Evolutionary conservation across 1,284 basidiomycete genomes (phyloP).

Genomic region (Apiotrichum veenhuisii): DNA sequence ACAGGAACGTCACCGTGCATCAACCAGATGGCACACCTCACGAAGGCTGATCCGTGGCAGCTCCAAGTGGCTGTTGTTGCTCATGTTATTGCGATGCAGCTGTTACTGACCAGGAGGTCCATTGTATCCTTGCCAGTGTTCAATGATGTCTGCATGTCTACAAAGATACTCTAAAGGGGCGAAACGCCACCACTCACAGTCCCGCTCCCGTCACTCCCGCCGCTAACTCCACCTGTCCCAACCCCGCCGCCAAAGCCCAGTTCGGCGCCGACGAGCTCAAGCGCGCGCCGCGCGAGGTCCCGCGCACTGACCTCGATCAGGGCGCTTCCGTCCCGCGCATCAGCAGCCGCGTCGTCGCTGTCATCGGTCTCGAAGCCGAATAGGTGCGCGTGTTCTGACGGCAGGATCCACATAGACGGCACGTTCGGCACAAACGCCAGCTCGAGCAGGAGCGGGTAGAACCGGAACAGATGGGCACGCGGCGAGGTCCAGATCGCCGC

Average conservation of each 20-base stretch:
- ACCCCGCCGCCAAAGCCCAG: slow-evolving; percentile 21
- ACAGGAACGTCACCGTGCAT: too few species aligned
- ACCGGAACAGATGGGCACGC: slow-evolving; percentile 75
- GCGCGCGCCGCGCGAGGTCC: slow-evolving; percentile 62
- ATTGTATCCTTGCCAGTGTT: too few species aligned
- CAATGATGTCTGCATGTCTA: not conserved
- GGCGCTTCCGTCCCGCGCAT: slow-evolving; percentile 33
- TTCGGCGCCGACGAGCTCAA: slow-evolving; percentile 66
- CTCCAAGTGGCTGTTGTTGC: too few species aligned
- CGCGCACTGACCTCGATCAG: slow-evolving; percentile 62
- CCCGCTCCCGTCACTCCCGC: too few species aligned
- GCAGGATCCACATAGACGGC: slow-evolving; percentile 63
- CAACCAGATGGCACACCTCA: too few species aligned
- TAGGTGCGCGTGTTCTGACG: slow-evolving; percentile 31
- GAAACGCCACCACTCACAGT: too few species aligned
- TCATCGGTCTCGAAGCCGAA: slow-evolving; percentile 21
- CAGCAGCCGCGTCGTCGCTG: slow-evolving; percentile 15
- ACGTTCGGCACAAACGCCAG: slow-evolving; percentile 66
- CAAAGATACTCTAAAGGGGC: not conserved
- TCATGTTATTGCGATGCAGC: too few species aligned
- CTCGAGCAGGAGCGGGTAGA: slow-evolving; percentile 72
- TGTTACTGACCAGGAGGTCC: too few species aligned
- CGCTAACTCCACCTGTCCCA: not conserved
- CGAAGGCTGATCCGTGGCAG: too few species aligned
- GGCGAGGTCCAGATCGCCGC: slow-evolving; percentile 60